These are phyloP conservation scores for Populus hybrid DNA, from an alignment of 441 rosid species.

Conservation along the genomic window DNA sequence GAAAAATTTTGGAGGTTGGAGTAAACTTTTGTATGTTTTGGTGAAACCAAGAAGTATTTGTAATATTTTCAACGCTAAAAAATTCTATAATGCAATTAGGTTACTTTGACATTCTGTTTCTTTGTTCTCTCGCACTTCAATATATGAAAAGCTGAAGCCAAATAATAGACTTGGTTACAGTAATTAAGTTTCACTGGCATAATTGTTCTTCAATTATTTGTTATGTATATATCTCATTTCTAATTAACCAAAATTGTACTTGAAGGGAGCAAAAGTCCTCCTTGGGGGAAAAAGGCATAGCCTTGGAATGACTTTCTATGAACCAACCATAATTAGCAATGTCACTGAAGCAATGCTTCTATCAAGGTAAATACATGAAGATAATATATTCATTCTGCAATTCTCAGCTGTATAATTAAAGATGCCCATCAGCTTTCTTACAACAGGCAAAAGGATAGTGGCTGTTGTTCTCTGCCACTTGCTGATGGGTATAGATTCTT, in stretches of 20 bases:
- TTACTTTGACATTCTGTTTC: background rate
- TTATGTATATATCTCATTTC: background rate
- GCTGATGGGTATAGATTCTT: background rate
- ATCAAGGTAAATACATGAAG: constrained; percentile 50
- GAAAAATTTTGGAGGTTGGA: background rate
- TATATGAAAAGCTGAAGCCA: background rate
- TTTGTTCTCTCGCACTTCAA: background rate
- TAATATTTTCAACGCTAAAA: background rate
- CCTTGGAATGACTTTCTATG: constrained; percentile 90
- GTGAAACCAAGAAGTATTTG: background rate
- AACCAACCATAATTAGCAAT: constrained; percentile 81
- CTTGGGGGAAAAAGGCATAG: constrained; percentile 96
- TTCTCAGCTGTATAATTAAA: background rate
- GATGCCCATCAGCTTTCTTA: background rate
- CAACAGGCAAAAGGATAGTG: background rate
- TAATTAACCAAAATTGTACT: constrained; percentile 21
- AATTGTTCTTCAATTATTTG: too few species aligned
- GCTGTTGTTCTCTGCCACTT: background rate
- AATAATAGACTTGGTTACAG: background rate
- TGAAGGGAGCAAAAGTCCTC: constrained; percentile 90
- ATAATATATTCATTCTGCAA: background rate
- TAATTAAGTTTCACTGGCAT: background rate
- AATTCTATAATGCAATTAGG: background rate
- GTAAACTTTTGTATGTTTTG: background rate
- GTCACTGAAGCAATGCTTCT: constrained; percentile 67